Percentiles rank a stretch among this genome's conserved stretches.
Evolutionary conservation across 768 basidiomycete species (phyloP).

Genomic region (Brasilioporus rufonigricans): DNA sequence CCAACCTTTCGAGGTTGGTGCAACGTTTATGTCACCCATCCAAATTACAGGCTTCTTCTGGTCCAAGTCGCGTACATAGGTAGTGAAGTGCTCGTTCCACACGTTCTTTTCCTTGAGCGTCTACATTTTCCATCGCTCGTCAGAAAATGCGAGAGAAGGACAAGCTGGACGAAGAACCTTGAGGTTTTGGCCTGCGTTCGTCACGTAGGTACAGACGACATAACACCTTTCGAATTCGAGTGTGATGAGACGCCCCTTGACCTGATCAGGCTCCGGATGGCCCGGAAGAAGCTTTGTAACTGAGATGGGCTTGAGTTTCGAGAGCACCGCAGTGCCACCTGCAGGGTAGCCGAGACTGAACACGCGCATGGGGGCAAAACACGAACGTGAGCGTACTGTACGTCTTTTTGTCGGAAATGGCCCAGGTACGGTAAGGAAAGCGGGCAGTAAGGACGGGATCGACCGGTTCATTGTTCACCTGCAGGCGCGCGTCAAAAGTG

Average conservation of each 20-base stretch:
- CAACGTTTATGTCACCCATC: conserved; percentile 86
- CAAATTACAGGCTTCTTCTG: conserved; percentile 83
- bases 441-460: conserved; percentile 55
- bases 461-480: conserved; percentile 72
- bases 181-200: conserved; percentile 75
- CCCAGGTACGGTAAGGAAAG: conserved; percentile 76
- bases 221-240: conserved; percentile 74
- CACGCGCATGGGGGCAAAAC: background rate
- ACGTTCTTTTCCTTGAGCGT: conserved; percentile 71
- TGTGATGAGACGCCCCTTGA: conserved; percentile 78
- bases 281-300: conserved; percentile 69
- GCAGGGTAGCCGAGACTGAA: conserved; percentile 4
- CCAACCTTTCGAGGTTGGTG: conserved; percentile 69
- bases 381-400: conserved; percentile 50
- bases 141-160: background rate
- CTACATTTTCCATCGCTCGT: conserved; percentile 35
- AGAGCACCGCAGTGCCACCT: conserved; percentile 83
- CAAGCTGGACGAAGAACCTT: conserved; percentile 48
- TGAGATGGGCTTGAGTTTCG: conserved; percentile 68
- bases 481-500: conserved; percentile 1
- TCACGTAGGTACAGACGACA: conserved; percentile 78
- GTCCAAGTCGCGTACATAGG: conserved; percentile 70
- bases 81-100: conserved; percentile 78
- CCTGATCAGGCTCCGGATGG: conserved; percentile 58
- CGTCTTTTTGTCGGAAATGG: conserved; percentile 73